phyloP scores from a whole-genome alignment of 1,284 basidiomycete genomes.

The Tremellales sp. region DNA sequence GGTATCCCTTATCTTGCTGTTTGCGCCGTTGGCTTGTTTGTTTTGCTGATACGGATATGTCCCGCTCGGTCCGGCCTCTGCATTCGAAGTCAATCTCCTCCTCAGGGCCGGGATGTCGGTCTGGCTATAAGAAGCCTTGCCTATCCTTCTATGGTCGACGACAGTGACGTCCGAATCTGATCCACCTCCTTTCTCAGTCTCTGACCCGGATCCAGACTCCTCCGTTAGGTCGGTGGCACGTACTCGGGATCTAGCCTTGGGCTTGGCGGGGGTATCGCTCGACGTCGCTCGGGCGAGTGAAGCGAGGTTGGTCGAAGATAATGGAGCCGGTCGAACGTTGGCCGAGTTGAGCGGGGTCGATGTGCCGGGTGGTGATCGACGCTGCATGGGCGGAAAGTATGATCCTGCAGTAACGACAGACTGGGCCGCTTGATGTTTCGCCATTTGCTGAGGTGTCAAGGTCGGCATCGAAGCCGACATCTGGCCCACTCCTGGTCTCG shows the following conservation, averaged over 20 bases:
- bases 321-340: not conserved
- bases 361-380: not conserved
- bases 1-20: not conserved
- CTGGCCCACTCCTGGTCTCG: too few relatives aligned
- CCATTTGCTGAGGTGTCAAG: not conserved
- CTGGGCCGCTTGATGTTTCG: not conserved
- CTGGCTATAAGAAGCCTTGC: slow-evolving; percentile 1
- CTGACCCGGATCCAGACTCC: not conserved
- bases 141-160: not conserved
- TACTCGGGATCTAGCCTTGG: not conserved
- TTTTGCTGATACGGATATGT: not conserved
- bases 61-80: not conserved
- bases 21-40: not conserved
- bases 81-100: not conserved
- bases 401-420: too few relatives aligned
- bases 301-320: not conserved
- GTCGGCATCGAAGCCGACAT: too few relatives aligned
- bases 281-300: too few relatives aligned
- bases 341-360: too few relatives aligned
- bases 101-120: not conserved
- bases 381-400: not conserved
- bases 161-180: not conserved
- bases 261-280: not conserved
- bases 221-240: not conserved
- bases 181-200: not conserved